Evolutionary conservation across 2,329 filamentous ascomycete genomes (phyloP).

Genomic region (Botrytis sinoallii): DNA sequence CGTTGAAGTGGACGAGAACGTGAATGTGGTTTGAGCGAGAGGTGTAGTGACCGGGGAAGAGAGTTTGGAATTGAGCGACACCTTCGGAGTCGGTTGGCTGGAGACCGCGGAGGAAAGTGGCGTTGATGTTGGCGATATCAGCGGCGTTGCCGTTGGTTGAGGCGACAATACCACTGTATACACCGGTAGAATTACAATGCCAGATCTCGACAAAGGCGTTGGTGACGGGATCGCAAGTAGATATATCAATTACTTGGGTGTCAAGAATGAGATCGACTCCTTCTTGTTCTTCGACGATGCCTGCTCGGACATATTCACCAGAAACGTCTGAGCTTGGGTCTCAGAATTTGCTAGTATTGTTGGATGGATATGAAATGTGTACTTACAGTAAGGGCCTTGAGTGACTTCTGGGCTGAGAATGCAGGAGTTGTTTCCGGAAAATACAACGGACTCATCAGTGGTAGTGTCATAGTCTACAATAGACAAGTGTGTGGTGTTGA

Average conservation of each 20-base stretch:
- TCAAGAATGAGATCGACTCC: conserved; percentile 44
- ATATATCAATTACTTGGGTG: conserved; percentile 42
- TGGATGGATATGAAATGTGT: accelerated
- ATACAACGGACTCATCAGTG: conserved; percentile 41
- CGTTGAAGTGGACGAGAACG: conserved; percentile 40
- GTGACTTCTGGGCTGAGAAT: conserved; percentile 52
- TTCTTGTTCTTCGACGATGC: conserved; percentile 35
- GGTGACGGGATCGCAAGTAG: conserved; percentile 42
- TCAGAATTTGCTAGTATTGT: background rate
- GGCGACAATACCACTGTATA: conserved; percentile 42
- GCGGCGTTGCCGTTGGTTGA: conserved; percentile 43
- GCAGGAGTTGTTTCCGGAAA: conserved; percentile 46
- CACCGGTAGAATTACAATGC: conserved; percentile 43
- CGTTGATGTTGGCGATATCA: conserved; percentile 41
- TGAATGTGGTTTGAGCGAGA: conserved; percentile 1
- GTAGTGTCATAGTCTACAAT: conserved; percentile 35
- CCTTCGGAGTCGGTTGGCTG: conserved; percentile 43
- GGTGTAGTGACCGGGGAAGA: background rate
- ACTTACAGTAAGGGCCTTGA: conserved; percentile 51
- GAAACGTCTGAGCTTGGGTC: conserved; percentile 35
- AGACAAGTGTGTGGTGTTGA: conserved; percentile 25
- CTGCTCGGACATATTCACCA: conserved; percentile 39
- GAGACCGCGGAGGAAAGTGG: conserved; percentile 43
- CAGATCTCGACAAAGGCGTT: conserved; percentile 41
- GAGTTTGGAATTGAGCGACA: conserved; percentile 40